Conservation (phyloP, 495 filamentous ascomycete genomes). For the Cryomyces antarcticus region DNA sequence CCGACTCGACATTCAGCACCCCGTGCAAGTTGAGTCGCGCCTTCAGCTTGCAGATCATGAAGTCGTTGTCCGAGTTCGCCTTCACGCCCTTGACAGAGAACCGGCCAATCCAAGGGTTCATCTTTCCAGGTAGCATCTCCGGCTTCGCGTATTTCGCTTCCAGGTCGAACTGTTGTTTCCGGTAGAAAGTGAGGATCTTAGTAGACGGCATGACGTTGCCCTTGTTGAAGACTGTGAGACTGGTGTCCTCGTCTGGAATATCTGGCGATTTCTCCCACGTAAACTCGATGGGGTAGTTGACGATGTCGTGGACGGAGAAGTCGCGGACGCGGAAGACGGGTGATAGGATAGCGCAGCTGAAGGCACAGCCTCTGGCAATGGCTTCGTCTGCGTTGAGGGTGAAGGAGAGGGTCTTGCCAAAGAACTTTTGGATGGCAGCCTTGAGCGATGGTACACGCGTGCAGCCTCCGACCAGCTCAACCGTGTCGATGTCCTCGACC, state of each 20-base stretch:
- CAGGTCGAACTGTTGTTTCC: constrained; percentile 90
- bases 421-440: constrained; percentile 73
- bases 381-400: constrained; percentile 98
- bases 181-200: constrained; percentile 99
- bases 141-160: constrained; percentile 86
- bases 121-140: constrained; percentile 74
- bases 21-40: constrained; percentile 93
- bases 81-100: constrained; percentile 48
- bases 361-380: constrained; percentile 86
- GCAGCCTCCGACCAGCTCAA: constrained; percentile 89
- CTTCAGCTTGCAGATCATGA: constrained; percentile 93
- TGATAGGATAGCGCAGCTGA: constrained; percentile 94
- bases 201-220: constrained; percentile 96
- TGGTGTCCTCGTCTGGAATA: constrained; percentile 96
- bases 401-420: constrained; percentile 80
- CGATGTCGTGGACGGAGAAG: constrained; percentile 91
- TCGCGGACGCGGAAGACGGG: constrained; percentile 97
- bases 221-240: constrained; percentile 89
- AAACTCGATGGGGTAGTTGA: constrained; percentile 98
- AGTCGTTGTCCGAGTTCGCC: constrained; percentile 36
- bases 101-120: constrained; percentile 82
- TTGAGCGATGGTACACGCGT: constrained; percentile 91
- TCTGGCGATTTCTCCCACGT: constrained; percentile 98
- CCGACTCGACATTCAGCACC: constrained; percentile 86
- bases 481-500: constrained; percentile 74